These are phyloP conservation scores for Psophocarpus tetragonolobus DNA, from an alignment of 306 rosid species.

Conservation along the genomic window DNA sequence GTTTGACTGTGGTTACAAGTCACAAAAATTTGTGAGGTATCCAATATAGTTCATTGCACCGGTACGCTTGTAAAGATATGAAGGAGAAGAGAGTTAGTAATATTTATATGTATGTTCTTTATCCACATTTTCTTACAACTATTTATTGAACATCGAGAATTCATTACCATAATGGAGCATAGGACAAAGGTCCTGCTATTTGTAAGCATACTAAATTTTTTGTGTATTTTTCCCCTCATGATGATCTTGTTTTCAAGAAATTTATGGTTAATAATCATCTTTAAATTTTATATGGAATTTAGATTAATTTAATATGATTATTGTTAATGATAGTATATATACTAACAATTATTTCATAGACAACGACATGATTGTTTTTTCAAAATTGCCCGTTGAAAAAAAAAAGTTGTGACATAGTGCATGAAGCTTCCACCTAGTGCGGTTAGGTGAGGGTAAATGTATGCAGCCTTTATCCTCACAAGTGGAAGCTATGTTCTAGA, in stretches of 20 bases:
- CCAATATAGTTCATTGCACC: constrained; percentile 31
- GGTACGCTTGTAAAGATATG: constrained; percentile 15
- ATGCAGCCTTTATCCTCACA: neutral
- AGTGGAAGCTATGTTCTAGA: neutral
- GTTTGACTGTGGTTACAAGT: constrained; percentile 65
- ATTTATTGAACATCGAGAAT: constrained; percentile 12
- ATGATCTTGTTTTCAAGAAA: neutral
- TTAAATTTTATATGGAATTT: neutral
- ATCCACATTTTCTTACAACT: neutral
- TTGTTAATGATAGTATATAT: neutral
- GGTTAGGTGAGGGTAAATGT: neutral
- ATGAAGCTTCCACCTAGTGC: neutral
- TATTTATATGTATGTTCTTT: constrained; percentile 30
- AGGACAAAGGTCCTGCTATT: neutral
- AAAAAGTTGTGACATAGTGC: neutral
- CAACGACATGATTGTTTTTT: neutral
- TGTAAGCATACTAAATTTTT: neutral
- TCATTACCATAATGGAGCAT: constrained; percentile 9
- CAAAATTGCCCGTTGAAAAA: neutral
- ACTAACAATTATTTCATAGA: neutral
- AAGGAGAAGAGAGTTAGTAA: constrained; percentile 36
- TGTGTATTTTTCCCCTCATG: neutral
- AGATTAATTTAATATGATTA: neutral
- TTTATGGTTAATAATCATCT: neutral
- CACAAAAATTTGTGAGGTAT: constrained; percentile 74